Evolutionary conservation across 495 filamentous ascomycete genomes (phyloP).

Genomic region (Aspergillus olivimuriae): DNA sequence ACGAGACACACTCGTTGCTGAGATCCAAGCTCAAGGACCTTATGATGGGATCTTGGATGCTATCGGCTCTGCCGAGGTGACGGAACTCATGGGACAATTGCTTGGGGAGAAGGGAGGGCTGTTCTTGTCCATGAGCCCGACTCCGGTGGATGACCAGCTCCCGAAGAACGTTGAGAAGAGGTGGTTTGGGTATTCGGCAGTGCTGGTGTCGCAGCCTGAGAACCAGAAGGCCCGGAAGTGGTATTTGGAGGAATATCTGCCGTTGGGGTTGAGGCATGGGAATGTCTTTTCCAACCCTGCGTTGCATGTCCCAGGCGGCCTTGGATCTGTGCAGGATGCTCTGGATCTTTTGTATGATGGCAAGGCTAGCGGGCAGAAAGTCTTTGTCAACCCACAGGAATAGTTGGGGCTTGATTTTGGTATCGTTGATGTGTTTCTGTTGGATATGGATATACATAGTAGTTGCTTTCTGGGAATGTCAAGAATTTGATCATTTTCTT

Average conservation of each 20-base stretch:
- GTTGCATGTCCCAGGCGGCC: not conserved
- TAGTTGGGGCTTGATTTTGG: not conserved
- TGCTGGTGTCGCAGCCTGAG: not conserved
- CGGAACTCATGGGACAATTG: not conserved
- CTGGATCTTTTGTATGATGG: conserved; percentile 2
- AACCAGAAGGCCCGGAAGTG: not conserved
- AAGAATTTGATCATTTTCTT: too few relatives aligned
- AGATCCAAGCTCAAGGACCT: not conserved
- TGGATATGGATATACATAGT: not conserved
- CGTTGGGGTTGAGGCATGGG: not conserved
- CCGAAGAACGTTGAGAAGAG: not conserved
- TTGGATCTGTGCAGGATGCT: not conserved
- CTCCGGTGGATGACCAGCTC: not conserved
- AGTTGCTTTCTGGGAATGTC: too few relatives aligned
- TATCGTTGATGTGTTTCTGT: not conserved
- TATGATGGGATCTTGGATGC: conserved; percentile 1
- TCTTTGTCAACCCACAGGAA: not conserved
- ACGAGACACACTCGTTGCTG: not conserved
- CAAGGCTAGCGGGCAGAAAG: conserved; percentile 2
- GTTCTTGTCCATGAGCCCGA: not conserved
- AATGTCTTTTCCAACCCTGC: not conserved
- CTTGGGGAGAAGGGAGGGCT: not conserved
- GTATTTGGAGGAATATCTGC: conserved; percentile 1
- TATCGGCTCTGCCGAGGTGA: not conserved
- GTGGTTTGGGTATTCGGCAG: not conserved